Base-by-base conservation (phyloP, 129 eudicot genomes). In the Scalesia atractyloides region DNA sequence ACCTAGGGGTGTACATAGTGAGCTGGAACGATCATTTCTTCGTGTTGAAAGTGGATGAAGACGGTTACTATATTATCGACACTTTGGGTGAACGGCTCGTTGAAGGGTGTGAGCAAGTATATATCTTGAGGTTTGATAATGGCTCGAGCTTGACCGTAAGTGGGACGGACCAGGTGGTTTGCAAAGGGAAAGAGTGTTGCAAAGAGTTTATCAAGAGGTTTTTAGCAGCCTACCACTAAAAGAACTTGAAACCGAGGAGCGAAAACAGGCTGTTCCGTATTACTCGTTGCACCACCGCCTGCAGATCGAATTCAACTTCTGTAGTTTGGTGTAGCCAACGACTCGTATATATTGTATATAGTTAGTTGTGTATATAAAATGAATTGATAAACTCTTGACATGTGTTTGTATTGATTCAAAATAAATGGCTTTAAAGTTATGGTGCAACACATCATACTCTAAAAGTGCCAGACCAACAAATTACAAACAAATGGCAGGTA, bases 1-100 rank as follows among this genome's bases (percentile, higher is more conserved):
- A 34, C 56, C 69, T 74, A 4, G 79, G 85, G 41, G 73, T 87
- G 30, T 90, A 90, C 70, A 84, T 89, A 2, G 83, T 89, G 14
- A 89, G 96, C 67, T 89, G 96, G 96, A 89, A 89, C 51, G 93
- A 90, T 53, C 96, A 90, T 79, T 90, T 90, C 81, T 87, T 90
- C 30, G 88, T 90, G 71, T 48, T 90, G 80, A 87, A 87, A 62
- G 85, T 60, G 3, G 94, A 83, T 18, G 75, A 65, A n/a, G 62
- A 82, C 44, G 83, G 84, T 7, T 82, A 80, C 46, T 77, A 81
- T 72, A 69, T 91, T 15, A 80, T 88, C n/a, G 95, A 86, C 69
- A 84, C 92, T 20, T 78, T 88, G 70, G 95, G 90, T 1, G 90
- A 82, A 59, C 75, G 92, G 75, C 90, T 86, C 48, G 78, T 34